Conservation (phyloP, 305 asterid species). For the Solanum hybrid region DNA sequence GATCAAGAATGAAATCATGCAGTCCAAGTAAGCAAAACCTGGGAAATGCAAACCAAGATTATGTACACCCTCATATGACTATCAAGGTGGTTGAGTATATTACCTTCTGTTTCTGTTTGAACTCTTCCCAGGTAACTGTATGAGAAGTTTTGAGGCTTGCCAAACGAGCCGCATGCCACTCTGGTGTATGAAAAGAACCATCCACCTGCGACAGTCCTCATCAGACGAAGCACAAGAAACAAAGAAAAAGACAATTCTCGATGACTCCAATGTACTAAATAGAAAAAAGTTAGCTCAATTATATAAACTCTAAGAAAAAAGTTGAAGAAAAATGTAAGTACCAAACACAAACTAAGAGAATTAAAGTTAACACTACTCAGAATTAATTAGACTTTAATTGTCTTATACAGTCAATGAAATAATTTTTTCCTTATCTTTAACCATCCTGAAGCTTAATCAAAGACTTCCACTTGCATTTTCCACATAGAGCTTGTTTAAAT, state of each 20-base stretch:
- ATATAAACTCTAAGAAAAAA: neutral
- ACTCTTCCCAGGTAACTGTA: slow-evolving; percentile 96
- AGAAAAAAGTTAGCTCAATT: neutral
- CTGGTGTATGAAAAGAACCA: slow-evolving; percentile 99
- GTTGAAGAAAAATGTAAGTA: neutral
- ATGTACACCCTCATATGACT: neutral
- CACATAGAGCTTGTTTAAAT: neutral
- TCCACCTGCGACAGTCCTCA: slow-evolving; percentile 97
- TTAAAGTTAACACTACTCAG: neutral
- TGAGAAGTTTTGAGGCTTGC: slow-evolving; percentile 96
- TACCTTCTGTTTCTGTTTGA: slow-evolving; percentile 92
- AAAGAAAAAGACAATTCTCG: neutral
- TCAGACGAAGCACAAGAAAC: slow-evolving; percentile 50
- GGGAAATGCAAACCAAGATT: neutral
- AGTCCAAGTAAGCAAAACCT: neutral
- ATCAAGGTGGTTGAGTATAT: neutral
- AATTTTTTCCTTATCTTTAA: neutral
- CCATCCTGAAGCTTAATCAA: neutral
- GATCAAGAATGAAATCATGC: neutral
- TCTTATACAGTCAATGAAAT: neutral
- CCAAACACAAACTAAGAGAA: neutral
- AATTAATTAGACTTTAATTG: neutral
- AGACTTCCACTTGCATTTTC: neutral
- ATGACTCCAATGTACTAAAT: neutral
- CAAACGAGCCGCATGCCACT: slow-evolving; percentile 99